These are phyloP conservation scores for Tulasnella sp. DNA, from an alignment of 768 basidiomycete genomes.

Conservation along the genomic window DNA sequence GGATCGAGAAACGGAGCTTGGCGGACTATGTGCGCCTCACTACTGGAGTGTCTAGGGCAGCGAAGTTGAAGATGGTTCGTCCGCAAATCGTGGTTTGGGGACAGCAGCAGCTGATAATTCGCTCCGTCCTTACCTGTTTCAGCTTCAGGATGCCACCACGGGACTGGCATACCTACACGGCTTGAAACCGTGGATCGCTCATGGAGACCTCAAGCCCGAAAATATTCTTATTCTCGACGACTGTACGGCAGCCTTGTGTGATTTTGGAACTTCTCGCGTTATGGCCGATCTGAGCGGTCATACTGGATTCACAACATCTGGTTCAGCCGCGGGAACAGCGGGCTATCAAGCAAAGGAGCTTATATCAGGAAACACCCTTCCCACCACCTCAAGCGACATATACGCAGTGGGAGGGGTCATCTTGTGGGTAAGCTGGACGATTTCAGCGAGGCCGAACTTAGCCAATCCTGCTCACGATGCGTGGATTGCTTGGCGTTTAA, in stretches of 20 bases:
- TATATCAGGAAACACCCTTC: background rate
- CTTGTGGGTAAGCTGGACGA: background rate
- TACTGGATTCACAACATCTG: background rate
- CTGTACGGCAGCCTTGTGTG: background rate
- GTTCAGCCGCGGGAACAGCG: background rate
- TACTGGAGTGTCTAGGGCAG: background rate
- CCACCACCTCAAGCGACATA: background rate
- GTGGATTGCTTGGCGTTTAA: background rate
- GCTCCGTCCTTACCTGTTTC: background rate
- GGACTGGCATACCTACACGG: slow-evolving; percentile 28
- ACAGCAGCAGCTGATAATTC: background rate
- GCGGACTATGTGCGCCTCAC: background rate
- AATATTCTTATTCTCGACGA: slow-evolving; percentile 7
- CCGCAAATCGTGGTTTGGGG: background rate
- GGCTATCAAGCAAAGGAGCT: background rate
- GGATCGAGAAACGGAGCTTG: background rate
- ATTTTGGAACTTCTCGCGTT: slow-evolving; percentile 8
- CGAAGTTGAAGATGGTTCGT: background rate
- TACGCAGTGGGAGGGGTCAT: background rate
- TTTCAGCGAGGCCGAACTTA: no score
- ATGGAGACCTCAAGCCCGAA: slow-evolving; percentile 29
- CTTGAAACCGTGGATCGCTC: slow-evolving; percentile 23
- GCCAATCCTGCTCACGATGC: background rate
- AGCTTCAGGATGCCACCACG: slow-evolving; percentile 23
- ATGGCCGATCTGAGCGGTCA: background rate